Percentiles rank a stretch among this genome's conserved stretches.
These are phyloP conservation scores for Monosporascus sp. DNA, from an alignment of 2,329 filamentous ascomycete genomes.

Conservation along the genomic window DNA sequence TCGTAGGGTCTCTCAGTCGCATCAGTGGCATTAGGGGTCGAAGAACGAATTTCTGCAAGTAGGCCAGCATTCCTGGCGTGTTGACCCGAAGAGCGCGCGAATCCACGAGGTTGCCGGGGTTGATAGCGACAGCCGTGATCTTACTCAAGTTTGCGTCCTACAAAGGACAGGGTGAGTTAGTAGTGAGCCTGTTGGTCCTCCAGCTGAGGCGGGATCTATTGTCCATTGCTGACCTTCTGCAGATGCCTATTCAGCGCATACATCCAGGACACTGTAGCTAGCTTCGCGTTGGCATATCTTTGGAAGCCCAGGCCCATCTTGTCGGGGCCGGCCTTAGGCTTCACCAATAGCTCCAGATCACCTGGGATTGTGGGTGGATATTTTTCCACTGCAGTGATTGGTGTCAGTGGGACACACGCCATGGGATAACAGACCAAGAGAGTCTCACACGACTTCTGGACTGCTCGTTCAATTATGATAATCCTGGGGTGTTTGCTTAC, in stretches of 20 bases:
- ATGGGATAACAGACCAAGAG: too few species aligned
- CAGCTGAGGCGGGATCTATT: too few species aligned
- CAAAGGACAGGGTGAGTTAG: not conserved
- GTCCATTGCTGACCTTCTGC: constrained; percentile 3
- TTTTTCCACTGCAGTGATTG: constrained; percentile 31
- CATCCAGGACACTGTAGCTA: constrained; percentile 2
- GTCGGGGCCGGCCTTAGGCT: constrained; percentile 29
- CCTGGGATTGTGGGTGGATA: constrained; percentile 30
- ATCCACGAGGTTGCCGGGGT: constrained; percentile 29
- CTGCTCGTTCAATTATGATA: too few species aligned
- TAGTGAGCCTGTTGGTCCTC: too few species aligned
- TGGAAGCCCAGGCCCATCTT: constrained; percentile 35
- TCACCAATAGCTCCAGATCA: constrained; percentile 31
- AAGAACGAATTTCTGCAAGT: constrained; percentile 22
- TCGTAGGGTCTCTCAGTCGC: constrained; percentile 24
- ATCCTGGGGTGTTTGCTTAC: too few species aligned
- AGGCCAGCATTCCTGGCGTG: constrained; percentile 20
- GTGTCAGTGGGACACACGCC: too few species aligned
- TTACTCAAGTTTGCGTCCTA: constrained; percentile 20
- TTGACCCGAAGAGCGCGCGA: constrained; percentile 32
- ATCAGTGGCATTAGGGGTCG: constrained; percentile 20
- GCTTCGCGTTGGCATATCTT: constrained; percentile 30
- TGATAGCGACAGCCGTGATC: constrained; percentile 23
- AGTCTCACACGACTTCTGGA: too few species aligned
- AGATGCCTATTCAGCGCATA: constrained; percentile 5